Conservation (phyloP, 805 yeast species). For the Torulaspora quercuum region DNA sequence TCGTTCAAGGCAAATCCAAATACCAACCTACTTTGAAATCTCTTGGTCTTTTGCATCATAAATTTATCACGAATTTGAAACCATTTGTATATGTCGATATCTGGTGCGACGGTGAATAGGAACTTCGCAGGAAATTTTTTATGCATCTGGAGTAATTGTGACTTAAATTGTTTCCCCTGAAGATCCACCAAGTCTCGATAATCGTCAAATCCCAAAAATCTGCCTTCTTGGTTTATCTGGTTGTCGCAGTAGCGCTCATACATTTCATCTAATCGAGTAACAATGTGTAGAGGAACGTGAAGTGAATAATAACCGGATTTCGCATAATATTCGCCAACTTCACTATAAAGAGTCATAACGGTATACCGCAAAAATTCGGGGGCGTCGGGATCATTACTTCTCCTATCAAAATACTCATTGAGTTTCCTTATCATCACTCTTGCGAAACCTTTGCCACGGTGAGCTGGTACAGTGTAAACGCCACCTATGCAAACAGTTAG, state of each 20-base stretch:
- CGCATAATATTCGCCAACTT: constrained; percentile 63
- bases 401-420: constrained; percentile 35
- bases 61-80: constrained; percentile 40
- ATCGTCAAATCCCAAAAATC: constrained; percentile 32
- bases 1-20: constrained; percentile 36
- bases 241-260: constrained; percentile 17
- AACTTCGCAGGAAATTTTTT: constrained; percentile 22
- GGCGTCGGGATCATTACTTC: constrained; percentile 20
- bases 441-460: constrained; percentile 58
- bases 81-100: constrained; percentile 42
- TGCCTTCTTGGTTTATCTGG: constrained; percentile 15
- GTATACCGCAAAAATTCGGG: constrained; percentile 33
- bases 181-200: constrained; percentile 33
- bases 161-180: constrained; percentile 26
- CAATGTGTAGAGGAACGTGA: constrained; percentile 39
- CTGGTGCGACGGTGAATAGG: constrained; percentile 39
- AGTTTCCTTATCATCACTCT: constrained; percentile 42
- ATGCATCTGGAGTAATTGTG: constrained; percentile 23
- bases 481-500: constrained; percentile 51
- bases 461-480: constrained; percentile 49
- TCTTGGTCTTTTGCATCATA: constrained; percentile 28
- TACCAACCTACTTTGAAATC: constrained; percentile 13
- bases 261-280: constrained; percentile 28
- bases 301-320: constrained; percentile 55
- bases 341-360: constrained; percentile 60